These are phyloP conservation scores for Musa troglodytarum DNA, from an alignment of 176 grass and related monocot genomes.

Conservation along the genomic window DNA sequence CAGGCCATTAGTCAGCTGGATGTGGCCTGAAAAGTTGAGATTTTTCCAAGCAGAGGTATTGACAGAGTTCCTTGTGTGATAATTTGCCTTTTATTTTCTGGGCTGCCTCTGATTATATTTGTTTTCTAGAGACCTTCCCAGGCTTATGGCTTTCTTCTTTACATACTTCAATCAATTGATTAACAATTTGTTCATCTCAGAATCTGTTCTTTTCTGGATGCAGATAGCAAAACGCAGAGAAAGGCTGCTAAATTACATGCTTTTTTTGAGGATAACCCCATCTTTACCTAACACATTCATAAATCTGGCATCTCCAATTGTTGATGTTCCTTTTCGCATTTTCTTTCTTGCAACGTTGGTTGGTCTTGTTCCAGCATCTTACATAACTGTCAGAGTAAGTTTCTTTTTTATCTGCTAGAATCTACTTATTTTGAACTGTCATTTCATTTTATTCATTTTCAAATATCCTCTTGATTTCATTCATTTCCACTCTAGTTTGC, in stretches of 20 bases:
- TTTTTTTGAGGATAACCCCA: conserved; percentile 98
- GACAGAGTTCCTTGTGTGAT: neutral
- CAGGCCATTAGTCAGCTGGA: conserved; percentile 69
- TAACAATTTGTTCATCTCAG: conserved; percentile 4
- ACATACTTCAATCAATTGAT: conserved; percentile 7
- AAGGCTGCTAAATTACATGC: conserved; percentile 93
- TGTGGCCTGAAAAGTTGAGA: conserved; percentile 91
- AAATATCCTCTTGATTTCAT: neutral
- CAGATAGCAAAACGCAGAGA: conserved; percentile 95
- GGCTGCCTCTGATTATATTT: neutral
- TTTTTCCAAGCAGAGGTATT: conserved; percentile 96
- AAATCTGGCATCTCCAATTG: conserved; percentile 98
- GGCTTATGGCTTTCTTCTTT: neutral
- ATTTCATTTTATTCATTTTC: conserved; percentile 4
- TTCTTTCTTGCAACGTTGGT: conserved; percentile 88
- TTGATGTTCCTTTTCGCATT: conserved; percentile 97
- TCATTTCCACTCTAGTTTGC: neutral
- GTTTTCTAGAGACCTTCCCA: neutral
- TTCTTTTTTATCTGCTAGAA: conserved; percentile 10
- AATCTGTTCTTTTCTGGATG: conserved; percentile 23
- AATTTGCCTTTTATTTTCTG: neutral
- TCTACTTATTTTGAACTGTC: conserved; percentile 7
- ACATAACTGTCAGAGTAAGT: conserved; percentile 90
- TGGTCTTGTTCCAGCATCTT: conserved; percentile 88
- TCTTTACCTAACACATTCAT: conserved; percentile 96